These are phyloP conservation scores for Aspergillus campestris DNA, from an alignment of 495 filamentous ascomycete species.

Conservation along the genomic window DNA sequence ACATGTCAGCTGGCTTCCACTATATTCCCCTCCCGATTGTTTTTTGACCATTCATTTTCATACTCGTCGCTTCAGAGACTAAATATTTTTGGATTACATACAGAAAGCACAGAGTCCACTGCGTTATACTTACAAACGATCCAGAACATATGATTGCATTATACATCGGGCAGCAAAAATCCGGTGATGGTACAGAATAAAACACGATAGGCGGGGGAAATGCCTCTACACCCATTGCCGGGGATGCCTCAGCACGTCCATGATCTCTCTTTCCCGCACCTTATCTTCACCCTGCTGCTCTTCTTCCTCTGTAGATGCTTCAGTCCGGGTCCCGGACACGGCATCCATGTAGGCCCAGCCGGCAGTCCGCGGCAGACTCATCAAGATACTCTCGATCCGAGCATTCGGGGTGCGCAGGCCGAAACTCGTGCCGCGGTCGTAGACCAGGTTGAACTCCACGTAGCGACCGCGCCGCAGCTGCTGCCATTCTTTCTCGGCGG, in stretches of 20 bases:
- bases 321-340: constrained; percentile 37
- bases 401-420: constrained; percentile 88
- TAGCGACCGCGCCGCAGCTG: constrained; percentile 87
- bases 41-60: no score
- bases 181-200: no score
- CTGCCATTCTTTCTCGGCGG: constrained; percentile 88
- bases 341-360: constrained; percentile 93
- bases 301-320: constrained; percentile 23
- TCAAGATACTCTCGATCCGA: constrained; percentile 90
- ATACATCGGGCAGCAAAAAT: no score
- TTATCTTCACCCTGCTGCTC: constrained; percentile 34
- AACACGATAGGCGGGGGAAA: no score
- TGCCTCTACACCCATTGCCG: constrained; percentile 72
- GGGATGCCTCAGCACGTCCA: constrained; percentile 78
- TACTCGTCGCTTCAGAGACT: neutral
- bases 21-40: no score
- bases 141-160: no score
- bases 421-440: constrained; percentile 93
- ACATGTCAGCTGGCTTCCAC: no score
- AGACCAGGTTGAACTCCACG: constrained; percentile 97
- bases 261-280: constrained; percentile 55
- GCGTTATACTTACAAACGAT: no score
- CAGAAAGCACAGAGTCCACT: neutral
- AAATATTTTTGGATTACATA: neutral
- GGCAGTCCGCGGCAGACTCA: constrained; percentile 91